Evolutionary conservation across 371 early-diverging fungal species (phyloP).

Genomic region (Cokeromyces recurvatus): DNA sequence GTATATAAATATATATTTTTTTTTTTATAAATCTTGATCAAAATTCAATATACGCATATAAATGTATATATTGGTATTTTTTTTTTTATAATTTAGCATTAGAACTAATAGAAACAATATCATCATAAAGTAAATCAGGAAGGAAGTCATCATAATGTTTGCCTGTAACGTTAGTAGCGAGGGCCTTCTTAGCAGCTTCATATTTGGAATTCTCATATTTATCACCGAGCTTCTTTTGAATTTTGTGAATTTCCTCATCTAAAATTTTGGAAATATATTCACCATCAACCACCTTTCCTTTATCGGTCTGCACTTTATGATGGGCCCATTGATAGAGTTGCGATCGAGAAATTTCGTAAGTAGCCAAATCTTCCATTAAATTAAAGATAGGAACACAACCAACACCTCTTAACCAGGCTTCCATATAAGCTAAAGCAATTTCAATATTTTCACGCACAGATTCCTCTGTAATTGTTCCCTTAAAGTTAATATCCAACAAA

Average conservation of each 20-base stretch:
- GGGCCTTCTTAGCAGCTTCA: constrained; percentile 71
- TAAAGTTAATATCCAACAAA: constrained; percentile 78
- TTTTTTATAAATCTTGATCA: too few species aligned
- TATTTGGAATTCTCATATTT: constrained; percentile 65
- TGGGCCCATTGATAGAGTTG: constrained; percentile 97
- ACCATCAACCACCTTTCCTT: constrained; percentile 76
- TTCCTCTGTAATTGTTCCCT: constrained; percentile 80
- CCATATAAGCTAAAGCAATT: constrained; percentile 91
- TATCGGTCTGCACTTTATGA: constrained; percentile 76
- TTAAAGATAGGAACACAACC: constrained; percentile 95
- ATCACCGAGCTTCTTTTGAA: constrained; percentile 61
- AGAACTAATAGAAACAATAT: constrained; percentile 45
- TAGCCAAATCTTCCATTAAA: constrained; percentile 60
- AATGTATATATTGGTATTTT: too few species aligned
- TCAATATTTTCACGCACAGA: constrained; percentile 91
- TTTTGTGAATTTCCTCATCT: constrained; percentile 79
- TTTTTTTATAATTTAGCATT: constrained; percentile 17
- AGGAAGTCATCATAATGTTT: constrained; percentile 86
- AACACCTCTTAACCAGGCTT: constrained; percentile 91
- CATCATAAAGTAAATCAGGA: constrained; percentile 81
- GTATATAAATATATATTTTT: too few species aligned
- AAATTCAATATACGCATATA: too few species aligned
- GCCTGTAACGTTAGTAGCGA: constrained; percentile 79
- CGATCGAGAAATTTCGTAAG: constrained; percentile 95
- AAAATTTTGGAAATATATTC: constrained; percentile 69